Base-by-base conservation (phyloP, 2,329 filamentous ascomycete genomes). In the Aureobasidium lini region DNA sequence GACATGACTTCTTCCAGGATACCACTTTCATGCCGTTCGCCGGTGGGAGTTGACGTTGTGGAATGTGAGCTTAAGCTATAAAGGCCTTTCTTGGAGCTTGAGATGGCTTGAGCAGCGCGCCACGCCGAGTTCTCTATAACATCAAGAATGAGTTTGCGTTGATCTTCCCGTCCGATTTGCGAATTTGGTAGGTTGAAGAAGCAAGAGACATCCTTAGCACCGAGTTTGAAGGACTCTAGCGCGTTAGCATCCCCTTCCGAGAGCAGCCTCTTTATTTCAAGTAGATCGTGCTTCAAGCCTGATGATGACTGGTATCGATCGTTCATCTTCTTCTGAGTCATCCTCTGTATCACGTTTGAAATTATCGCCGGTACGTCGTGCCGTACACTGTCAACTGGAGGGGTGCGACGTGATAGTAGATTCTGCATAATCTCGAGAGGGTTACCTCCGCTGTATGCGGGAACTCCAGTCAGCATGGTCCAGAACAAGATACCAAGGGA, bases 391-490 rank as follows among this genome's bases (percentile, higher is more conserved):
- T 90, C 89, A 8, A 94, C 85, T 39, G 84, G 84, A 4, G 89
- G 85, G 64, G 96, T 84, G 47, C 89, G 84, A 64, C 88, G 87
- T 48, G 86, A 86, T 8, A 97, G 79, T 10, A 96, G 90, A 64
- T 86, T 90, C 70, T 96, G 92, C 64, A 97, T 90, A 46, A 96
- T 90, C 67, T 96, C 92, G 61, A 96, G 82, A 0, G 92, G 89
- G 0, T 85, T 87, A 11, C 84, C 81, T 9, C 90, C 93, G 37
- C 87, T 86, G 64, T 94, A 96, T 0, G 90, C 88, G 3, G 88
- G 83, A 66, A 86, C 83, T 31, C 91, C 90, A 1, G 89, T 89
- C 47, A 95, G 77, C 68, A 95, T 82, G 8, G 84, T 89, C 87
- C 90, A 96, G 71, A 96, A 93, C 1, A 96, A 73, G 40, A 96